phyloP scores from a whole-genome alignment of 2,329 filamentous ascomycete genomes.

The Gnomoniopsis smithogilvyi region DNA sequence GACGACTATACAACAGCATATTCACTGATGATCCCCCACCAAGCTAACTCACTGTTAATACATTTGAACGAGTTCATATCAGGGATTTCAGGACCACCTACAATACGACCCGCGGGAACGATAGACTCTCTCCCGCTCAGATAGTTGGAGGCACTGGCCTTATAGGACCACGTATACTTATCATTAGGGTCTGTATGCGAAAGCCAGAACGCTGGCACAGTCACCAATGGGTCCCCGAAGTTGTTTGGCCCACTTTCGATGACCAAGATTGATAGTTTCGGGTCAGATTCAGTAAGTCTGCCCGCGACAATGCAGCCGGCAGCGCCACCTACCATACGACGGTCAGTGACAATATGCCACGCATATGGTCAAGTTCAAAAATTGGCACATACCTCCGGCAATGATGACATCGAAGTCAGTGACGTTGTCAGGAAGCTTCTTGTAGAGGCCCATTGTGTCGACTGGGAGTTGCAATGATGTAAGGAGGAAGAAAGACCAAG shows the following conservation, averaged over 20 bases:
- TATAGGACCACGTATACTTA: conserved; percentile 43
- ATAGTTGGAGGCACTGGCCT: conserved; percentile 40
- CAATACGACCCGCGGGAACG: conserved; percentile 35
- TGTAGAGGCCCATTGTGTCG: conserved; percentile 4
- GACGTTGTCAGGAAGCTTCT: conserved; percentile 25
- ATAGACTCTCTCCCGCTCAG: conserved; percentile 40
- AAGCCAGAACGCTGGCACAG: conserved; percentile 48
- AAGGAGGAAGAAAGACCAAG: neutral
- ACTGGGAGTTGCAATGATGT: neutral
- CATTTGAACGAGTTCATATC: neutral
- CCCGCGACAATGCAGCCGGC: conserved; percentile 47
- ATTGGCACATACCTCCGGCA: conserved; percentile 36
- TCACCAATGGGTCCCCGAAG: conserved; percentile 43
- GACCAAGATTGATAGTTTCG: conserved; percentile 45
- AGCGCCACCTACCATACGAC: conserved; percentile 36
- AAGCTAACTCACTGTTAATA: conserved; percentile 25
- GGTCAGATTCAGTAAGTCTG: conserved; percentile 47
- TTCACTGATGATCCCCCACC: conserved; percentile 52
- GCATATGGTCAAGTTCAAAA: neutral
- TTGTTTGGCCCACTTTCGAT: conserved; percentile 55
- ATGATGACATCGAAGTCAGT: conserved; percentile 49
- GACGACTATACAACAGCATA: conserved; percentile 37
- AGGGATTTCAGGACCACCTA: neutral
- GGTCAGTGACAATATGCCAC: neutral
- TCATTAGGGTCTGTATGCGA: conserved; percentile 43